Evolutionary conservation across 2,329 filamentous ascomycete genomes (phyloP).

Genomic region (Fusarium hostae): DNA sequence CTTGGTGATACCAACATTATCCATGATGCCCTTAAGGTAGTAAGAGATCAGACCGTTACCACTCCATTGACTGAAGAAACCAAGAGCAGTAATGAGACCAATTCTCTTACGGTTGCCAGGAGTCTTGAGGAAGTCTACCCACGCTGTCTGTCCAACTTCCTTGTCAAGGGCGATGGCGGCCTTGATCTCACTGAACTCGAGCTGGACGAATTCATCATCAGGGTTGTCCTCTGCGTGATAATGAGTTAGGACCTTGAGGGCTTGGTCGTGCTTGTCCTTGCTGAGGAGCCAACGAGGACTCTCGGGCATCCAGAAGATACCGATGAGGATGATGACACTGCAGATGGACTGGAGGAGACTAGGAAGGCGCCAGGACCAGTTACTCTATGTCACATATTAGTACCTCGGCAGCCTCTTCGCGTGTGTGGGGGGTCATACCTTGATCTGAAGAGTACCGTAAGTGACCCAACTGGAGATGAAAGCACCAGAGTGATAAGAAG

Average conservation of each 20-base stretch:
- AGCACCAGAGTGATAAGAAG: conserved; percentile 11
- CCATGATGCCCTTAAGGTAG: conserved; percentile 26
- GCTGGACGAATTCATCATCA: conserved; percentile 18
- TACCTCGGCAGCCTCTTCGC: too few species aligned
- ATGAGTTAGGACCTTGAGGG: conserved; percentile 20
- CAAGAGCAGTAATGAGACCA: conserved; percentile 38
- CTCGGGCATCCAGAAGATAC: conserved; percentile 29
- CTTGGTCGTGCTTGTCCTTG: conserved; percentile 38
- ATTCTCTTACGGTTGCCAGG: conserved; percentile 45
- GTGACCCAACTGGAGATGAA: conserved; percentile 23
- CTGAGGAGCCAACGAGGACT: conserved; percentile 38
- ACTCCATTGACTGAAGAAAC: conserved; percentile 30
- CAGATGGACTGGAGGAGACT: conserved; percentile 21
- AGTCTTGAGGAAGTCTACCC: conserved; percentile 39
- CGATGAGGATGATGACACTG: conserved; percentile 21
- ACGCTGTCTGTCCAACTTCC: conserved; percentile 24
- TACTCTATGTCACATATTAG: neutral
- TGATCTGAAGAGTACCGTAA: conserved; percentile 15
- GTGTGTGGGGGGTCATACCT: neutral
- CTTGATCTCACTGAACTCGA: conserved; percentile 33
- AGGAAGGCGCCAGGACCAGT: conserved; percentile 15
- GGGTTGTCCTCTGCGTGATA: conserved; percentile 33
- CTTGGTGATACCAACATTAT: conserved; percentile 41
- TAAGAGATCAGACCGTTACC: conserved; percentile 29
- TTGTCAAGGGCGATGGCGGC: conserved; percentile 33